Evolutionary conservation across 2,329 filamentous ascomycete genomes (phyloP).

Genomic region (Leptographium procerum): DNA sequence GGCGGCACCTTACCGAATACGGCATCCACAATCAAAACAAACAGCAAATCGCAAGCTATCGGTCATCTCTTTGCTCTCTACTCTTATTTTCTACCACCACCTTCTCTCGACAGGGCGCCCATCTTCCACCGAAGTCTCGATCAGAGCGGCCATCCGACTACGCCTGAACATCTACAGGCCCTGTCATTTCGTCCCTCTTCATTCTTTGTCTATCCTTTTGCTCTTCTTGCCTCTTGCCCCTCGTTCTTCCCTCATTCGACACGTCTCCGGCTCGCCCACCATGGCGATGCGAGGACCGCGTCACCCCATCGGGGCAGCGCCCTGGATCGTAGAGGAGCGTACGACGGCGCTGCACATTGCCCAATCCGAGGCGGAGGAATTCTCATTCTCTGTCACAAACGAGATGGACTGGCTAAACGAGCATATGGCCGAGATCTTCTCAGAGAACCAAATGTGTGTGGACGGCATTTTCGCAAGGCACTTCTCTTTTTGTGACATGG

Average conservation of each 20-base stretch:
- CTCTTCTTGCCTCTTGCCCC: not conserved
- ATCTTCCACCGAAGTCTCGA: not conserved
- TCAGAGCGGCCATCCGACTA: not conserved
- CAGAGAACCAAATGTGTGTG: constrained; percentile 72
- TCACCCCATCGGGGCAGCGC: constrained; percentile 63
- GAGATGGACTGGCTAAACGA: constrained; percentile 98
- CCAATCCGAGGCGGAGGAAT: constrained; percentile 79
- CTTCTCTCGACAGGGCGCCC: not conserved
- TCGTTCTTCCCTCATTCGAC: not conserved
- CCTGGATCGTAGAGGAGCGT: constrained; percentile 81
- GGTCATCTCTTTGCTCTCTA: not conserved
- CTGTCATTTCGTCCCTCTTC: not conserved
- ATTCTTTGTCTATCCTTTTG: not conserved
- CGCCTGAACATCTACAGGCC: not conserved
- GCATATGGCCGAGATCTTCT: constrained; percentile 93
- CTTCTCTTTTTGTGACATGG: not conserved
- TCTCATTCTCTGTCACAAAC: constrained; percentile 81
- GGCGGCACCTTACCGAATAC: constrained; percentile 4
- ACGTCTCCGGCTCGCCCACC: not conserved
- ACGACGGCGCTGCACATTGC: constrained; percentile 65
- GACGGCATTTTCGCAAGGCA: not conserved
- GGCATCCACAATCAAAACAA: constrained; percentile 16
- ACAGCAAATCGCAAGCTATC: constrained; percentile 2
- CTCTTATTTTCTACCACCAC: not conserved
- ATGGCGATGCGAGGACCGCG: constrained; percentile 43